Percentiles rank a stretch among this genome's conserved stretches.
Evolutionary conservation across 192 early-diverging fungal species (phyloP).

Genomic region (Backusella liffmaniae): DNA sequence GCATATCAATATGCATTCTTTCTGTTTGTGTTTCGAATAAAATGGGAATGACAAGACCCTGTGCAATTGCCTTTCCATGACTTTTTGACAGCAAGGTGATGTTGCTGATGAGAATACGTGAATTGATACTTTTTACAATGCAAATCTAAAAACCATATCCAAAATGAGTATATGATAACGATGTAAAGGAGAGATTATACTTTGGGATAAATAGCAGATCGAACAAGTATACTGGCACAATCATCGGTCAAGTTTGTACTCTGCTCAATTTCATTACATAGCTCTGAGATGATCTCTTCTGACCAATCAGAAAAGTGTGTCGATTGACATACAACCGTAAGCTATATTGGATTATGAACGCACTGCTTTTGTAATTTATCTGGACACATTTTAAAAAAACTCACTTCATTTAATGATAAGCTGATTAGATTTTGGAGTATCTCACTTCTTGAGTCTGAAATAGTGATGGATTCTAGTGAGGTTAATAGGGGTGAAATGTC

Average conservation of each 20-base stretch:
- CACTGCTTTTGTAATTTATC: not conserved
- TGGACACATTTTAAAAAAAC: not conserved
- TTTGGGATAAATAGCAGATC: not conserved
- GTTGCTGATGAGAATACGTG: not conserved
- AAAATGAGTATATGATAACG: not conserved
- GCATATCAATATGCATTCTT: not conserved
- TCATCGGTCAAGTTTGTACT: not conserved
- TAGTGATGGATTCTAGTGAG: not conserved
- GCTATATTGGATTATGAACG: not conserved
- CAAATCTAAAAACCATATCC: not conserved
- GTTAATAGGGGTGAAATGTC: not conserved
- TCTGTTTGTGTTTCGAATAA: not conserved
- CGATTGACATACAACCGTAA: not conserved
- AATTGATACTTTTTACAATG: constrained; percentile 3
- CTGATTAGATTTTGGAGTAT: not conserved
- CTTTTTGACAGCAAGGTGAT: not conserved
- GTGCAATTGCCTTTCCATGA: not conserved
- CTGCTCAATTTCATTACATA: not conserved
- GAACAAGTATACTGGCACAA: not conserved
- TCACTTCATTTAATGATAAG: not conserved
- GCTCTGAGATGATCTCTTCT: not conserved
- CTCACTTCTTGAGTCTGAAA: not conserved
- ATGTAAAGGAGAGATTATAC: not conserved
- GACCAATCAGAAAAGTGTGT: not conserved
- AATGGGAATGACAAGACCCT: not conserved